These are phyloP conservation scores for Acephala macrosclerotiorum DNA, from an alignment of 2,329 filamentous ascomycete species.

Conservation along the genomic window DNA sequence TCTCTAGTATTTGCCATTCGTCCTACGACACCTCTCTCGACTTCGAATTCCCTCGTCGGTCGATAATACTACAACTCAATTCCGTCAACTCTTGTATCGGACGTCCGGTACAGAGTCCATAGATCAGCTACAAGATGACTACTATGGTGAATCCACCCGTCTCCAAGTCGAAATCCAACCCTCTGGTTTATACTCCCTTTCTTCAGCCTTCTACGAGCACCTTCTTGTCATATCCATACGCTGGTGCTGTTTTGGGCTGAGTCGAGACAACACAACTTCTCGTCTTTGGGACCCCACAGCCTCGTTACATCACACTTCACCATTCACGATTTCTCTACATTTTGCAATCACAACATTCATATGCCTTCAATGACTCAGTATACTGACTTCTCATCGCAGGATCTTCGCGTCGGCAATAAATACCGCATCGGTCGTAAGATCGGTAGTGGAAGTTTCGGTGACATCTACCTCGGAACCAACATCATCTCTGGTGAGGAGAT, in stretches of 20 bases:
- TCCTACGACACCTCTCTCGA: constrained; percentile 13
- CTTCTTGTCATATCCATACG: constrained; percentile 38
- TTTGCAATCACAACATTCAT: constrained; percentile 4
- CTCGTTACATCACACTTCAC: constrained; percentile 33
- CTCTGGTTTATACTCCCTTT: constrained; percentile 50
- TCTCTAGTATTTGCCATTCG: constrained; percentile 25
- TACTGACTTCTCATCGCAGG: constrained; percentile 60
- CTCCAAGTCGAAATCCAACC: constrained; percentile 47
- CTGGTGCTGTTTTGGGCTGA: constrained; percentile 33
- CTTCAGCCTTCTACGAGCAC: constrained; percentile 43
- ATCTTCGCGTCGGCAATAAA: constrained; percentile 98
- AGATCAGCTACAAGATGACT: constrained; percentile 59
- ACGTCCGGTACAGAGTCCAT: constrained; percentile 44
- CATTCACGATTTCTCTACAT: constrained; percentile 13
- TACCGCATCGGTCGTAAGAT: constrained; percentile 99
- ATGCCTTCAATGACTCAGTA: constrained; percentile 7
- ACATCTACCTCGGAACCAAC: constrained; percentile 99
- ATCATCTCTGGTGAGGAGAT: constrained; percentile 99
- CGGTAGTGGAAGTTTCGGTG: constrained; percentile 95
- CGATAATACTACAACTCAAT: constrained; percentile 22
- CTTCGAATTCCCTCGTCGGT: constrained; percentile 29
- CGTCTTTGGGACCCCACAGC: constrained; percentile 32
- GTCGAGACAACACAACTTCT: constrained; percentile 27
- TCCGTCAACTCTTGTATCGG: constrained; percentile 42
- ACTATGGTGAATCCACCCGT: constrained; percentile 62